These are phyloP conservation scores for Pelargonium citronellum DNA, from an alignment of 441 rosid species.

Conservation along the genomic window DNA sequence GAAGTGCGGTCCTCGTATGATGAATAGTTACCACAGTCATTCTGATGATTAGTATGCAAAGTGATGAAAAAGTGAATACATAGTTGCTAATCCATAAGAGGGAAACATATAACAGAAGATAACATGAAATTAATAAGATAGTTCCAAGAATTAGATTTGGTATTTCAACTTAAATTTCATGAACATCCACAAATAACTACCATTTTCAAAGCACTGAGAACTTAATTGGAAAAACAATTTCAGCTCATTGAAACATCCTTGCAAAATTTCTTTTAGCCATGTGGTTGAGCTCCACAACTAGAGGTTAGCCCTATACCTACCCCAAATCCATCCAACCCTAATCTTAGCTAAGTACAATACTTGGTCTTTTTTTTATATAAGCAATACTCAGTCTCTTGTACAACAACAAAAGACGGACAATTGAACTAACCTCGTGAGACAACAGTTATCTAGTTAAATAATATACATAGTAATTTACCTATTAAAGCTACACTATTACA, in stretches of 20 bases:
- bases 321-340: conserved; percentile 7
- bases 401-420: neutral
- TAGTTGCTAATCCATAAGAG: neutral
- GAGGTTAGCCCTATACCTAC: conserved; percentile 1
- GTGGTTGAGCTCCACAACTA: neutral
- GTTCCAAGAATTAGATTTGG: neutral
- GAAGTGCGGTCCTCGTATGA: conserved; percentile 71
- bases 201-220: neutral
- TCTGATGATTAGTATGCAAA: conserved; percentile 36
- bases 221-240: no score
- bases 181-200: neutral
- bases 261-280: no score
- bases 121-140: conserved; percentile 6
- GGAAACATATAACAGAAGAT: neutral
- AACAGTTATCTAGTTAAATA: neutral
- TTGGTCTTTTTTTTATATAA: neutral
- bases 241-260: no score
- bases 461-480: conserved; percentile 5
- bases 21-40: conserved; percentile 31
- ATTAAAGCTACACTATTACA: neutral
- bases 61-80: conserved; percentile 12
- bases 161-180: neutral
- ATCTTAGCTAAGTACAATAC: no score
- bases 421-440: neutral
- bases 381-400: neutral